Conservation (phyloP, 345 rosid genomes). For the Theobroma cacao region DNA sequence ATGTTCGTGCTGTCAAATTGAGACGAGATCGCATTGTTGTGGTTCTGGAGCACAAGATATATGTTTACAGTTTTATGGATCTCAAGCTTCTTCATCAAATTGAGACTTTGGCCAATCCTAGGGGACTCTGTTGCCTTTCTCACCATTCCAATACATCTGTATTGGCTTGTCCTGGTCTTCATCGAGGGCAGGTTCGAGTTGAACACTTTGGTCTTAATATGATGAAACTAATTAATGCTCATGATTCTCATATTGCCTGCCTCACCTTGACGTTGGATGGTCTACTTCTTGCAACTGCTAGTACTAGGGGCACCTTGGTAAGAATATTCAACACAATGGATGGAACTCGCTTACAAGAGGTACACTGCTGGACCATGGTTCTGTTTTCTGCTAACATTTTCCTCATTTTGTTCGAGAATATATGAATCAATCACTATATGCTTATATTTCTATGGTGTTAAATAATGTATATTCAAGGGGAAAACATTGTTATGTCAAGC, state of each 20-base stretch:
- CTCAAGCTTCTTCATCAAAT: slow-evolving; percentile 84
- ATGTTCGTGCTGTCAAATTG: slow-evolving; percentile 72
- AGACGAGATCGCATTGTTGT: slow-evolving; percentile 73
- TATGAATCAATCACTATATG: neutral
- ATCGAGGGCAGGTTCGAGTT: slow-evolving; percentile 72
- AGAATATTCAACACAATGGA: slow-evolving; percentile 95
- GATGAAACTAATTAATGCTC: slow-evolving; percentile 69
- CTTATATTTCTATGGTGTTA: neutral
- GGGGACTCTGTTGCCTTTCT: slow-evolving; percentile 90
- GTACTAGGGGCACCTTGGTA: slow-evolving; percentile 81
- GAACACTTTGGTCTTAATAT: slow-evolving; percentile 83
- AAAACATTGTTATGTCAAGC: neutral
- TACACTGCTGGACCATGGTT: slow-evolving; percentile 18
- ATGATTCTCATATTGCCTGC: slow-evolving; percentile 76
- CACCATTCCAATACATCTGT: slow-evolving; percentile 68
- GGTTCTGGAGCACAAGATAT: slow-evolving; percentile 88
- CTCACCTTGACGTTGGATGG: slow-evolving; percentile 87
- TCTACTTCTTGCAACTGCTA: slow-evolving; percentile 87
- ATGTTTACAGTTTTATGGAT: slow-evolving; percentile 71
- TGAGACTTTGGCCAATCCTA: slow-evolving; percentile 72
- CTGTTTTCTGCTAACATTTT: neutral
- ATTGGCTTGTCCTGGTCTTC: slow-evolving; percentile 87
- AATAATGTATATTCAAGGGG: neutral
- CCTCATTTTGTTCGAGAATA: neutral
- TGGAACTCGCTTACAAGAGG: slow-evolving; percentile 90